Evolutionary conservation across 306 rosid species (phyloP).

Genomic region (Sindora glabra): DNA sequence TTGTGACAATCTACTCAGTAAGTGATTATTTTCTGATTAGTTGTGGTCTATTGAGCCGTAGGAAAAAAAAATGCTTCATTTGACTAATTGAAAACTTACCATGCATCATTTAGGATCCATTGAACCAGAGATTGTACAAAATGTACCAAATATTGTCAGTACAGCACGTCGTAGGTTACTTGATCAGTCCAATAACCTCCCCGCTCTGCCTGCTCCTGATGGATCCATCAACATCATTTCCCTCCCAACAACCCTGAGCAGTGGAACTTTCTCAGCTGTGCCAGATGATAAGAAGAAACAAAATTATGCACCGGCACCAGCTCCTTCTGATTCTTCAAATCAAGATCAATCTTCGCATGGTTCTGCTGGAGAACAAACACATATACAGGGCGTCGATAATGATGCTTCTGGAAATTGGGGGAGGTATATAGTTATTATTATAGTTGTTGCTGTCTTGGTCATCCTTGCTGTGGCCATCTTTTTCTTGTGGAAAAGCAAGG

Average conservation of each 20-base stretch:
- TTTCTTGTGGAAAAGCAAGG: conserved; percentile 58
- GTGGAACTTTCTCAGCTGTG: conserved; percentile 71
- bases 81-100: not conserved
- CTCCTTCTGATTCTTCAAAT: conserved; percentile 15
- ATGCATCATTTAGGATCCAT: conserved; percentile 34
- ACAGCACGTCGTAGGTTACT: conserved; percentile 60
- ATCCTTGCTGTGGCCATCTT: conserved; percentile 29
- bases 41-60: not conserved
- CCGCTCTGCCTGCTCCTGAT: conserved; percentile 48
- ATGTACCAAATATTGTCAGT: conserved; percentile 7
- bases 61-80: not conserved
- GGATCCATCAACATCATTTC: conserved; percentile 26
- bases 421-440: conserved; percentile 35
- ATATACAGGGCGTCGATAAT: not conserved
- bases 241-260: conserved; percentile 49
- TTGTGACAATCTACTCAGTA: conserved; percentile 36
- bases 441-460: conserved; percentile 32
- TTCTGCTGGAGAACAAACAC: conserved; percentile 6
- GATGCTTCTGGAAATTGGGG: conserved; percentile 29
- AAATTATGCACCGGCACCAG: conserved; percentile 17
- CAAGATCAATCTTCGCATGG: conserved; percentile 1
- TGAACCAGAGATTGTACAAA: conserved; percentile 17
- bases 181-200: conserved; percentile 57
- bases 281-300: conserved; percentile 27
- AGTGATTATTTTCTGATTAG: conserved; percentile 23